Base-by-base conservation (phyloP, 1,284 basidiomycete genomes). In the Gomphus sp. region DNA sequence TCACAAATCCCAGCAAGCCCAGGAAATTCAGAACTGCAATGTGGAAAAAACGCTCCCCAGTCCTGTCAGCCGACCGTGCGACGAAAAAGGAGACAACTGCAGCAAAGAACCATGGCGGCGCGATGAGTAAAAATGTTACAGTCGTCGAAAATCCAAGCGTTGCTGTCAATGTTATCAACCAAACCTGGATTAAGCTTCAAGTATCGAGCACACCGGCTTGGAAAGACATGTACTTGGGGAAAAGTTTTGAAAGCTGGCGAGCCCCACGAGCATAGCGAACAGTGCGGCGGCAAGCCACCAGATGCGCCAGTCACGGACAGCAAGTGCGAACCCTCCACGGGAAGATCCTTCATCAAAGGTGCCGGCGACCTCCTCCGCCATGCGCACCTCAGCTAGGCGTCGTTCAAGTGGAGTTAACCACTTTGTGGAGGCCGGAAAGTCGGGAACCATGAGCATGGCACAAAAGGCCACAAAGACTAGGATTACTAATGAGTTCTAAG, bases 51-150 rank as follows among this genome's bases (percentile, higher is more conserved):
- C 87, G 80, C 62, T 89, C 85, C 14, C 76, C 79, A 16, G 67
- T 72, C 62, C 76, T 76, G 70, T 93, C 91, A 8, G 55, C 5
- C 16, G 44, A 50, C 12, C 55, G 44, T 14, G 55, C 55, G 16
- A 49, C 47, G 25, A 57, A 14, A 10, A 54, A 56, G 37, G 33
- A 58, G 45, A 80, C 74, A 25, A 82, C 70, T 4, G 82, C 80
- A 1, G 87, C 80, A 68, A 90, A 82, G 14, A 82, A 72, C 81
- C 86, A 93, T 2, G 89, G 89, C 36, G 90, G 89, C 10, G 85
- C 87, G 62, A 85, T 89, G 37, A 91, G 77, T 45, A 91, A 70
- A 22, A 91, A 74, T 0, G 87, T 83, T 16, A 83, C 72, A 5
- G 81, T 85, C 5, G 76, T 71, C 59, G 72, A 76, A 70, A 80